Percentiles rank a stretch among this genome's conserved stretches.
Evolutionary conservation across 805 yeast genomes (phyloP).

Genomic region (Geotrichum ghanense): DNA sequence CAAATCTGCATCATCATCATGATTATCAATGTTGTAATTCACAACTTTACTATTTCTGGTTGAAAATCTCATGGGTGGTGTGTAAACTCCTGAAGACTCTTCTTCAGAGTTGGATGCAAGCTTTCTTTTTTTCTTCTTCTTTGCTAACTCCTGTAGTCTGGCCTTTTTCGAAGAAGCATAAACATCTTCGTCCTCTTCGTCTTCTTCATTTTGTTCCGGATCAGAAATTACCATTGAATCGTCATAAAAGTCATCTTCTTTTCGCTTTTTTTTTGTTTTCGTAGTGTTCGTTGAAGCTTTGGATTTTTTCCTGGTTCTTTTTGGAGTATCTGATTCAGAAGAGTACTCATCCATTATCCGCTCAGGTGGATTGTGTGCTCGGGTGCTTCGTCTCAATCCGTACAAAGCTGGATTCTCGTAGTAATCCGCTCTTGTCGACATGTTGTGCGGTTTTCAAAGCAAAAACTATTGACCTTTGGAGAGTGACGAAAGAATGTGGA

Average conservation of each 20-base stretch:
- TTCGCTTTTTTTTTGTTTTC: constrained; percentile 4
- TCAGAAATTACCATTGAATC: background rate
- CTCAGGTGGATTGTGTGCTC: constrained; percentile 25
- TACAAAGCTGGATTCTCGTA: constrained; percentile 29
- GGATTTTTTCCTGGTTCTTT: constrained; percentile 3
- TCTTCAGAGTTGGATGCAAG: constrained; percentile 18
- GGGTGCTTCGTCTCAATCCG: constrained; percentile 31
- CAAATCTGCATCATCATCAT: constrained; percentile 41
- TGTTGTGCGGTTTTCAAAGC: too few species aligned
- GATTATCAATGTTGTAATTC: constrained; percentile 66
- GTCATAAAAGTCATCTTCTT: background rate
- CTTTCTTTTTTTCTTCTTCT: constrained; percentile 16
- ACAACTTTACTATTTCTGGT: constrained; percentile 61
- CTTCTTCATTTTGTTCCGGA: constrained; percentile 11
- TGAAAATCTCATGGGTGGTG: constrained; percentile 46
- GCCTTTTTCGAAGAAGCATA: constrained; percentile 2
- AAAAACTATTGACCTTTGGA: too few species aligned
- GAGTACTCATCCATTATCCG: constrained; percentile 13
- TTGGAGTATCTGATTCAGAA: constrained; percentile 17
- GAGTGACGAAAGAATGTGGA: background rate
- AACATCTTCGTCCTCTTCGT: constrained; percentile 15
- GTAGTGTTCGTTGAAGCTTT: background rate
- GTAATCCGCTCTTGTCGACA: constrained; percentile 5
- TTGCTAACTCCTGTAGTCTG: background rate
- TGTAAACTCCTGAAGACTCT: constrained; percentile 21